These are phyloP conservation scores for Helianthus annuus DNA, from an alignment of 129 eudicot genomes.

Conservation along the genomic window DNA sequence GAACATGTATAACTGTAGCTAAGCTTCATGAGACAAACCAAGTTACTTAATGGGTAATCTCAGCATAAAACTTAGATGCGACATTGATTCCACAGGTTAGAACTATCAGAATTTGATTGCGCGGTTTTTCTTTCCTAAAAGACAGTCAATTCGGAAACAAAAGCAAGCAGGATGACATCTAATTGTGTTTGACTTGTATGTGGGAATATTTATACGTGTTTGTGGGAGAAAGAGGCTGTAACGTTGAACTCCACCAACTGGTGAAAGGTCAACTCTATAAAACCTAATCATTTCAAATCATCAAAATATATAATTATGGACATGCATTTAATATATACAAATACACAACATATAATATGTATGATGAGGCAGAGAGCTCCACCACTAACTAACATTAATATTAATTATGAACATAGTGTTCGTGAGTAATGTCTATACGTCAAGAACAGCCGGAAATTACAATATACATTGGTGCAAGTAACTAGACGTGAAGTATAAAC, in stretches of 20 bases:
- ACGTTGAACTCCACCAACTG: constrained; percentile 17
- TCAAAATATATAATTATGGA: neutral
- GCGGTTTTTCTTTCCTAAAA: too few relatives aligned
- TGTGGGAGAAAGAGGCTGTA: constrained; percentile 11
- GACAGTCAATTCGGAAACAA: too few relatives aligned
- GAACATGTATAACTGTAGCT: neutral
- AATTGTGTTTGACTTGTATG: neutral
- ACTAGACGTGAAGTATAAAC: too few relatives aligned
- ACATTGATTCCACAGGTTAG: too few relatives aligned
- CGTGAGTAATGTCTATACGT: too few relatives aligned
- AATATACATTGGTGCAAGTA: too few relatives aligned
- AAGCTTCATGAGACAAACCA: neutral
- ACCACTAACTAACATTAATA: constrained; percentile 24
- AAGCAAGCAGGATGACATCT: too few relatives aligned
- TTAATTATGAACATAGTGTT: too few relatives aligned
- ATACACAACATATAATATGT: neutral
- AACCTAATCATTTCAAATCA: neutral
- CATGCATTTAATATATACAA: neutral
- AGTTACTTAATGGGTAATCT: neutral
- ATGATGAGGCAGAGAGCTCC: constrained; percentile 18
- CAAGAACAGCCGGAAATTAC: too few relatives aligned
- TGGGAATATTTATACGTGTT: neutral
- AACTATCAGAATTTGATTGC: too few relatives aligned
- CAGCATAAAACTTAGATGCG: too few relatives aligned
- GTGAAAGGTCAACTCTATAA: constrained; percentile 7